phyloP scores from a whole-genome alignment of 129 eudicot genomes.

The Logfia minima region DNA sequence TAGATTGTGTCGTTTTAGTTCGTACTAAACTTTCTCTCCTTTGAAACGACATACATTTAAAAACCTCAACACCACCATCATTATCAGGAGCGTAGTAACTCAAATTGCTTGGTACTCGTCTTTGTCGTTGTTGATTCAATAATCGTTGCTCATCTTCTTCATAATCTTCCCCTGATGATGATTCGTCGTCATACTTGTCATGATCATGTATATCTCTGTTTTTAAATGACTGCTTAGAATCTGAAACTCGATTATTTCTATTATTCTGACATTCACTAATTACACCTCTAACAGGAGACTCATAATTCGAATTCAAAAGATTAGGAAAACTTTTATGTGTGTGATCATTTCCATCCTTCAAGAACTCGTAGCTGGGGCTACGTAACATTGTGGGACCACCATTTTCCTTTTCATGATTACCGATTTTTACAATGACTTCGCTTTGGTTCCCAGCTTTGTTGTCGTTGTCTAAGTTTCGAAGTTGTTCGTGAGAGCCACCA shows the following conservation, averaged over 20 bases:
- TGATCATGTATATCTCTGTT: constrained; percentile 20
- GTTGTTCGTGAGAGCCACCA: neutral
- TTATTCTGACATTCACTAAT: neutral
- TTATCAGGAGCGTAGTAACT: constrained; percentile 22
- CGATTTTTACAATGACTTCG: constrained; percentile 36
- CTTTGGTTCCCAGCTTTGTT: neutral
- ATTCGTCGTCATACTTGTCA: neutral
- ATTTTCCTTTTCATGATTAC: constrained; percentile 13
- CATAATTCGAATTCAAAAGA: constrained; percentile 19
- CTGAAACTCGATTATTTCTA: constrained; percentile 11
- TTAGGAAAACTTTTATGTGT: neutral
- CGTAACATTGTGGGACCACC: neutral
- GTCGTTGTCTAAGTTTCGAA: neutral
- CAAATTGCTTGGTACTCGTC: constrained; percentile 36
- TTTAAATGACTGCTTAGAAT: constrained; percentile 34
- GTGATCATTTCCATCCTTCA: constrained; percentile 6
- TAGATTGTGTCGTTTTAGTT: constrained; percentile 52
- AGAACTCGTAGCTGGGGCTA: constrained; percentile 9
- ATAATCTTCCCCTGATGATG: constrained; percentile 21
- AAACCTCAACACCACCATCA: constrained; percentile 41
- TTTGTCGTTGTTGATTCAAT: constrained; percentile 19
- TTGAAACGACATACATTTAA: constrained; percentile 65
- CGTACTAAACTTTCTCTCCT: constrained; percentile 44
- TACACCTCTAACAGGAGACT: constrained; percentile 30
- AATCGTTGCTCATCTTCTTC: constrained; percentile 20